Base-by-base conservation (phyloP, 2,329 filamentous ascomycete genomes). In the Phialophora chinensis region DNA sequence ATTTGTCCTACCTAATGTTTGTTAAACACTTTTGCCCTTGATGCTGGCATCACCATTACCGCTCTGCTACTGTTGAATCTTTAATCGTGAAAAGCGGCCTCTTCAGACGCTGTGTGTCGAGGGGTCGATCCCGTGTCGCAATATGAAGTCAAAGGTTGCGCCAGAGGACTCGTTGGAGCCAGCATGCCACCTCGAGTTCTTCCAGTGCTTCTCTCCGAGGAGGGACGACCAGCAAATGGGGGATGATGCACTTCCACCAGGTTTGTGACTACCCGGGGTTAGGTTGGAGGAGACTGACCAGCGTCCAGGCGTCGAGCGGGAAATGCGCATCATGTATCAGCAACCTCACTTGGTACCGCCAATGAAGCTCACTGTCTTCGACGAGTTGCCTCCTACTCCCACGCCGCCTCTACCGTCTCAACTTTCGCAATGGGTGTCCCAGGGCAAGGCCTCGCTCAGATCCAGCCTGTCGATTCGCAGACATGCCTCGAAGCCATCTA, bases 301-400 rank as follows among this genome's bases (percentile, higher is more conserved):
- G 4, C 29, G 12, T 17, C 52, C 44, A 81, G 79, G 75, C 50
- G 69, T 78, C 49, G 75, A 81, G 64, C 76, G 79, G 71, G 77
- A 80, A 65, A 80, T 81, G 79, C 73, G 76, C 72, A 74, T 82
- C 73, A 80, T 77, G 72, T 69, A 72, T 59, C 76, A 78, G 62
- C 81, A 83, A 71, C 82, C 82, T 66, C 77, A 79, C 71, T 77
- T 81, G 50, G 77, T 82, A 54, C 77, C 80, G 29, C 80, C 81
- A 6, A 82, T 82, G 79, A 80, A 79, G 71, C 73, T 81, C 68
- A 75, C 74, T 49, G 74, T 80, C 60, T 79, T 79, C 67, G 77
- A 81, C 72, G 75, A 79, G 60, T 74, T 79, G 25, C 79, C 79
- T 17, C 75, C 74, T 38, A 73, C 68, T 44, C 76, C 76, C 47